Evolutionary conservation across 768 basidiomycete genomes (phyloP), one percentile per base, ranked within the genome.

Genomic region (Vishniacozyma victoriae): DNA sequence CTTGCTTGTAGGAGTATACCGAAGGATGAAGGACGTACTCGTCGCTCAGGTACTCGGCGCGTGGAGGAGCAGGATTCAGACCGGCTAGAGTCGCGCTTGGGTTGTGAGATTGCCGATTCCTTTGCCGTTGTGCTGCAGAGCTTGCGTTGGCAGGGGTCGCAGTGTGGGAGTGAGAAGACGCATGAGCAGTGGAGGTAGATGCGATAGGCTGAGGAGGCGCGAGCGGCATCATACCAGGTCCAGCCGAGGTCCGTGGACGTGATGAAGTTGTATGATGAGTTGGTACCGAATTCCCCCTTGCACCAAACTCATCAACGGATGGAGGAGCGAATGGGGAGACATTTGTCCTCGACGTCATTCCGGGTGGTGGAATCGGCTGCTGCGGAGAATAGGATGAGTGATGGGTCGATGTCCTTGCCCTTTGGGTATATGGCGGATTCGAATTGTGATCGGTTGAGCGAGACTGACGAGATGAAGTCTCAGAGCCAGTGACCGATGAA

Each of bases 11-110:
- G 1, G 68, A 60, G n/a, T 55, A 70, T 1, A 73, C 69, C 3
- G 72, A 69, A 4, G 72, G 72, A 40, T 73, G 71, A 16, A 70
- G 58, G 35, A 67, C 65, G 41, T 67, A 69, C 43, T 70, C 67
- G 37, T 67, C 64, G 27, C 59, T 56, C 15, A 67, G 55, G 27
- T 67, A 55, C 42, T 67, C 64, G 1, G 59, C 41, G 40, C 57
- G 55, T 3, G 67, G 65, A 24, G 61, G 59, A 13, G 61, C 63
- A 9, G 50, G 49, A n/a, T n/a, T n/a, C 9, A 33, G 29, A 26
- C 47, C 50, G 7, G 35, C 52, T 5, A 62, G 46, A 5, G 59
- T 54, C 3, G 59, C 35, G 9, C 55, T 49, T 4, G 70, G 70
- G 41, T 71, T 67, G 47, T 71, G 70, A 1, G 70, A 71, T 48